Evolutionary conservation across 805 yeast genomes (phyloP).

Genomic region (Brettanomyces bruxellensis): DNA sequence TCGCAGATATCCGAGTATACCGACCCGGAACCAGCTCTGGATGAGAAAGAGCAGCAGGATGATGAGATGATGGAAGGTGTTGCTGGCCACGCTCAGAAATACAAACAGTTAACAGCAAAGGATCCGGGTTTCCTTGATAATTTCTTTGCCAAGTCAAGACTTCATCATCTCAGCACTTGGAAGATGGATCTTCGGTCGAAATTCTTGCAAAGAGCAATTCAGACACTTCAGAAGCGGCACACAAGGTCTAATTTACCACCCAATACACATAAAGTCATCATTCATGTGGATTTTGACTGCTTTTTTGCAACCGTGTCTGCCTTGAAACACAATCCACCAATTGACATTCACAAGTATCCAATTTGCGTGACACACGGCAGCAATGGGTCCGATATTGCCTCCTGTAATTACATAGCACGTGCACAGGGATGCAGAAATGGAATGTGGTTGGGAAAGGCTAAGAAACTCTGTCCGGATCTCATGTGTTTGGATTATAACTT

Average conservation of each 20-base stretch:
- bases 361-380: conserved; percentile 61
- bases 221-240: conserved; percentile 8
- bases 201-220: conserved; percentile 43
- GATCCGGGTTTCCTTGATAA: conserved; percentile 66
- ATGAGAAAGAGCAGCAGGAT: conserved; percentile 1
- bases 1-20: conserved; percentile 7
- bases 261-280: conserved; percentile 27
- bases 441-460: conserved; percentile 77
- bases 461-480: conserved; percentile 50
- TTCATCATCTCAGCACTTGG: conserved; percentile 87
- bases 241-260: not conserved
- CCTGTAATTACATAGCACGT: conserved; percentile 87
- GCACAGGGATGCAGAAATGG: conserved; percentile 75
- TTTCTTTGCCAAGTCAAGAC: conserved; percentile 72
- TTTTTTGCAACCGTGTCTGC: conserved; percentile 87
- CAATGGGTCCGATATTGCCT: conserved; percentile 69
- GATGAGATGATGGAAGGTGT: conserved; percentile 3
- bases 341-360: conserved; percentile 40
- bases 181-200: conserved; percentile 61
- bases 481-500: conserved; percentile 65
- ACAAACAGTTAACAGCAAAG: conserved; percentile 43
- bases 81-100: not conserved
- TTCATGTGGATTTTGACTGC: conserved; percentile 91
- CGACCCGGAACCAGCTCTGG: conserved; percentile 7
- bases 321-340: conserved; percentile 36